Evolutionary conservation across 352 stramenopile species (phyloP).

Genomic region (Elongisporangium prolatum): DNA sequence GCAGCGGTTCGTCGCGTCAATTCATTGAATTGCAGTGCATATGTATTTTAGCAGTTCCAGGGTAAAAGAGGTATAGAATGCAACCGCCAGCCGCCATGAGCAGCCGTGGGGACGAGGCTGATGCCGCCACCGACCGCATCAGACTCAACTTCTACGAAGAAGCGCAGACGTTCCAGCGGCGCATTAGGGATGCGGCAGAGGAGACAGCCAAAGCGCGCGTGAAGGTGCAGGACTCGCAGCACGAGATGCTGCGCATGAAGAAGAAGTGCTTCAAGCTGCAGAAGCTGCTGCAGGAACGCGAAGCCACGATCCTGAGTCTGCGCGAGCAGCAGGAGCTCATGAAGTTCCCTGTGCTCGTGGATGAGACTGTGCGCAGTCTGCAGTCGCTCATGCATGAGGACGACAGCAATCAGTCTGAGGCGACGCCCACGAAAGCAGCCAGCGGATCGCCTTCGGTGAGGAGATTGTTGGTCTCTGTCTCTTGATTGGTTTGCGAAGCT

Average conservation of each 20-base stretch:
- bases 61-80: neutral
- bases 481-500: neutral
- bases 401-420: constrained; percentile 4
- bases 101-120: neutral
- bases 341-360: constrained; percentile 44
- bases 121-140: constrained; percentile 20
- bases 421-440: neutral
- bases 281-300: constrained; percentile 51
- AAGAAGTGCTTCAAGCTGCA: constrained; percentile 58
- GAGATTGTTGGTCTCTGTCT: neutral
- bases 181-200: constrained; percentile 25
- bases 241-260: constrained; percentile 41
- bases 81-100: neutral
- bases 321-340: constrained; percentile 44
- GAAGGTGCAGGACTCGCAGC: constrained; percentile 26
- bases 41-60: neutral
- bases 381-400: constrained; percentile 35
- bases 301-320: constrained; percentile 39
- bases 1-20: neutral
- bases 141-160: constrained; percentile 58
- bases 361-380: constrained; percentile 60
- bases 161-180: constrained; percentile 37
- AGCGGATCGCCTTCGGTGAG: neutral
- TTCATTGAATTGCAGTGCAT: neutral
- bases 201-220: constrained; percentile 18